Base-by-base conservation (phyloP, 2,329 filamentous ascomycete genomes). In the Penicillium olsonii region DNA sequence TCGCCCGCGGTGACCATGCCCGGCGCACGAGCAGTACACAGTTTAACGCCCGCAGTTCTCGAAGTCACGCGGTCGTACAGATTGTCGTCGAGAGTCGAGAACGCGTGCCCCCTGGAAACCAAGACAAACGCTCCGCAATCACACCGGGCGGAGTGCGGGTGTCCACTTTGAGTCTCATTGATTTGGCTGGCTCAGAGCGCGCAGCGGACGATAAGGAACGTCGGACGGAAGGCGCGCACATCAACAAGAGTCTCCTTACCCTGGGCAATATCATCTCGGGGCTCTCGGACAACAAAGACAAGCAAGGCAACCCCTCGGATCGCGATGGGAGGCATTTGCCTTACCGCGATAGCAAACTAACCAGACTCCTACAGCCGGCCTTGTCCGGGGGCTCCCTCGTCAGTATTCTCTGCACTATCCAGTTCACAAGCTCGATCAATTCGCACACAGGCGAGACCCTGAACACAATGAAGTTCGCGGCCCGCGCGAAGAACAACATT, bases 21-120 rank as follows among this genome's bases (percentile, higher is more conserved):
- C 83, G 94, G 63, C 82, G 92, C 62, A 95, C 91, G 1, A 90
- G 90, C 50, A 96, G 92, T 69, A 99, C 94, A 0, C 94, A 99
- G 65, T 99, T 95, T 80, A 99, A 99, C 67, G 84, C 92, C 17
- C 85, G 92, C 61, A 97, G 92, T 76, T 99, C 94, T 41, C 90
- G 94, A 74, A 96, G 91, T 82, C 94, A 99, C 66, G 94, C 94
- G 0, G 94, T 99, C 17, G 94, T 99, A 31, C 94, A 99, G 70
- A 99, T 99, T 60, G 92, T 99, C 2, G 94, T 99, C 11, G 94
- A 99, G 70, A 96, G 92, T 67, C 84, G 94, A 69, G 92, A 96
- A 70, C 87, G 94, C 39, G 83, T 87, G 35, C 84, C 89, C 1
- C 78, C 80, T 2, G 71, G 73, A 6, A 72, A 64, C 18, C 73